Base-by-base conservation (phyloP, 2,329 filamentous ascomycete species). In the Trichoderma polysporum region DNA sequence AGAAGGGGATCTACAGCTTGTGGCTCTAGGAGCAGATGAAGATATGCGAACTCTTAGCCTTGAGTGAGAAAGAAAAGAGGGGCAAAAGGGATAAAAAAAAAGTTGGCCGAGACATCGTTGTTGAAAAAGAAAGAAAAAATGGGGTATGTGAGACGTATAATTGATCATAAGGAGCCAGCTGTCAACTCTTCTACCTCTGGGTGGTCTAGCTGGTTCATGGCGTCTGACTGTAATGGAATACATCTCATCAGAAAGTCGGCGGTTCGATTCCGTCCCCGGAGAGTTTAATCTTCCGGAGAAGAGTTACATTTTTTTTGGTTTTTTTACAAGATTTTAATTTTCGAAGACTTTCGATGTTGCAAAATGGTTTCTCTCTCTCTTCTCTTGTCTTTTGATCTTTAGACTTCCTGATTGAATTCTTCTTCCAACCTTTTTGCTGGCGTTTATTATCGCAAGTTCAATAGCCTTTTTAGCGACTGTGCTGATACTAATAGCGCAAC, bases 161-260 rank as follows among this genome's bases (percentile, higher is more conserved):
- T 2, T 22, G 17, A 25, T 3, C 19, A 19, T 41, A 57, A 7
- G 7, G 15, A 7, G 5, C 2, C 8, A 7, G 0, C 7, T 45
- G 10, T n/a, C 47, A 67, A 63, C 63, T 66, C 63, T 67, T 63
- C 65, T 52, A 35, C 59, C 72, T 74, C 72, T 69, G 71, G 69
- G 72, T 73, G 70, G 72, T 74, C 72, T 74, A 74, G 72, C 73
- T 74, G 72, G 72, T 71, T 73, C 68, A 74, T 74, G 72, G 72
- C 72, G 71, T 74, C 68, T 66, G 72, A 68, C 72, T 74, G 72
- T 73, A 74, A 74, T 67, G 66, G 71, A 49, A 52, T 37, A 66
- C 67, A 69, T 69, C 66, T 70, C 67, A 74, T 68, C 72, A 66
- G 68, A 73, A 73, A 69, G 72, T 74, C 72, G 72, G 70, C 71